Percentiles rank a stretch among this genome's conserved stretches.
phyloP scores from a whole-genome alignment of 2,329 filamentous ascomycete species.

The Trichoderma harzianum region DNA sequence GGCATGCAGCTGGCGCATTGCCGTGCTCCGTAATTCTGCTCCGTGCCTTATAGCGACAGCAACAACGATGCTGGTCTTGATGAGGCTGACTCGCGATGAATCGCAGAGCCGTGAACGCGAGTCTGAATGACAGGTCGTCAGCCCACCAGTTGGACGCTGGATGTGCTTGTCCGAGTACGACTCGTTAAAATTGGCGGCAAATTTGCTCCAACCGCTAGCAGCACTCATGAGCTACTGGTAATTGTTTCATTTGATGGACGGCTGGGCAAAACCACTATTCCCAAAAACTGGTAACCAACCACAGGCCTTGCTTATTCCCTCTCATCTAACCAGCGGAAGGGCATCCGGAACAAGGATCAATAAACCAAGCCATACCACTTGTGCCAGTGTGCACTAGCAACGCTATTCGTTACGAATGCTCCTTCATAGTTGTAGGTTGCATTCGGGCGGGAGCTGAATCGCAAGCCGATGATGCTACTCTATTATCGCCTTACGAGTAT shows the following conservation, averaged over 20 bases:
- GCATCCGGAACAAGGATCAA: conserved; percentile 3
- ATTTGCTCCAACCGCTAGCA: conserved; percentile 2
- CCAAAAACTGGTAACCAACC: conserved; percentile 16
- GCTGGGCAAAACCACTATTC: background rate
- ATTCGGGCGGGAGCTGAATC: background rate
- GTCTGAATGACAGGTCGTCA: background rate
- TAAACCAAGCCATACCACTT: background rate
- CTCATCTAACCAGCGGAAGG: conserved; percentile 7
- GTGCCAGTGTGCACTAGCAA: background rate
- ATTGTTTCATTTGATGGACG: conserved; percentile 10
- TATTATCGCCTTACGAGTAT: conserved; percentile 5
- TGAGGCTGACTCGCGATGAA: background rate
- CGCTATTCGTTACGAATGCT: background rate
- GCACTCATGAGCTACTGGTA: background rate
- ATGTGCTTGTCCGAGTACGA: conserved; percentile 8
- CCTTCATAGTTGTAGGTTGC: background rate
- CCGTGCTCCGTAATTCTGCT: conserved; percentile 1
- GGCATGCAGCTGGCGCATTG: conserved; percentile 7
- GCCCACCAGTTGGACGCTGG: background rate
- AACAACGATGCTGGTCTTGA: background rate
- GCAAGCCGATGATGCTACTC: background rate
- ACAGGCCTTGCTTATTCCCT: background rate
- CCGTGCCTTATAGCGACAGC: background rate
- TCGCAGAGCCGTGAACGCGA: background rate
- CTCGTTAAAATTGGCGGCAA: conserved; percentile 2